Evolutionary conservation across 345 rosid species (phyloP), one percentile per base, ranked within the genome.

Genomic region (Corymbia maculata): DNA sequence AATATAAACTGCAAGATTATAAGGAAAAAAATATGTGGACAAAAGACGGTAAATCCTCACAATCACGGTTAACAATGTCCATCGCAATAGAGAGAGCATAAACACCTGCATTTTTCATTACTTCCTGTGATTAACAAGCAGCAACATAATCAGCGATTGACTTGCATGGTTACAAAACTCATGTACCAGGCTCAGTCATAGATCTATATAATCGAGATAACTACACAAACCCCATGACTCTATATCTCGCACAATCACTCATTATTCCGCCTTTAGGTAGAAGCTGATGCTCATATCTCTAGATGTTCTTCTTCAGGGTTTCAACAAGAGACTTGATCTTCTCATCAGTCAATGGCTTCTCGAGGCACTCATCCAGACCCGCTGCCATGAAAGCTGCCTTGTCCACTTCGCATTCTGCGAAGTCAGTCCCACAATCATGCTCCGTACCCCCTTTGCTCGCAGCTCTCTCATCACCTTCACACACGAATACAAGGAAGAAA

Each of bases 351-450:
- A 94, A 32, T 6, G 95, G 94, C 70, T 94, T 94, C 2, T 24
- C 57, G 30, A 87, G 55, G 84, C 89, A 92, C 6, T 55, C 86
- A 49, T 93, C 86, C 17, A 93, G 85, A 14, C 94, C 94, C 0
- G 94, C 89, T 9, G 30, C 88, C 86, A 86, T 68, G 87, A 92
- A 93, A 6, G 14, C 85, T 30, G 87, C 17, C n/a, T 14, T 14
- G 49, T 82, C 90, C 6, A 22, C 12, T 2, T 85, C 61, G 42
- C 10, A 32, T 2, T 15, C 26, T 55, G 49, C 11, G 93, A 87
- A 44, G 90, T 91, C 9, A 94, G 89, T 6, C 94, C 94, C 9
- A 91, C 85, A 8, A 94, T 94, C 28, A 85, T 16, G 87, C 90
- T 53, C 13, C 45, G 52, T 14, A 91, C 92, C 1, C 93, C 91